phyloP scores from a whole-genome alignment of 768 basidiomycete species.

The Suillus cothurnatus region DNA sequence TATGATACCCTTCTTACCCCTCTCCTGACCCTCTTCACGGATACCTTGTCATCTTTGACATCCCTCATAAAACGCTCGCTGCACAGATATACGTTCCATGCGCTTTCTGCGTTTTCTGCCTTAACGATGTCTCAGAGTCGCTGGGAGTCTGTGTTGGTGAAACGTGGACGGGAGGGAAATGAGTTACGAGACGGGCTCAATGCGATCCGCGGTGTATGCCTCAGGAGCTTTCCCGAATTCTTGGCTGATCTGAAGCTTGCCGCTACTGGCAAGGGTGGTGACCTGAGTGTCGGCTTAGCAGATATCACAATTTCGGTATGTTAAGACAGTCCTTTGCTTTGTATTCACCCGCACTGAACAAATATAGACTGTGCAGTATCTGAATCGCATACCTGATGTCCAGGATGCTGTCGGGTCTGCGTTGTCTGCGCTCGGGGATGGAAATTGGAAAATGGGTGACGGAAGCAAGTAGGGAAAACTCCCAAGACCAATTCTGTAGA shows the following conservation, averaged over 20 bases:
- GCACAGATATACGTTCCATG: constrained; percentile 81
- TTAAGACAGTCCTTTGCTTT: not conserved
- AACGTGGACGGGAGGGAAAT: constrained; percentile 57
- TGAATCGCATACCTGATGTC: constrained; percentile 72
- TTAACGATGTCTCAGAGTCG: constrained; percentile 56
- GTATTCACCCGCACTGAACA: not conserved
- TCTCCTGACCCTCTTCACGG: constrained; percentile 63
- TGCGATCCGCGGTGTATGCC: constrained; percentile 63
- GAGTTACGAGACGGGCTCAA: constrained; percentile 74
- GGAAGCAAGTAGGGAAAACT: constrained; percentile 60
- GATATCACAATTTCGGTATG: constrained; percentile 59
- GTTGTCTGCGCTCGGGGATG: constrained; percentile 74
- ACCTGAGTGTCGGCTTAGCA: constrained; percentile 63
- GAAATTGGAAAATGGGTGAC: constrained; percentile 93
- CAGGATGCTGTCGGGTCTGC: constrained; percentile 66
- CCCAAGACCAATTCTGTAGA: constrained; percentile 43
- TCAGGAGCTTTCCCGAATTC: constrained; percentile 85
- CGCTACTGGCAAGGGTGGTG: constrained; percentile 47
- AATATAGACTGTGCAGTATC: constrained; percentile 64
- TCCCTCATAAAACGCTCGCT: constrained; percentile 73
- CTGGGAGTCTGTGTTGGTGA: constrained; percentile 68
- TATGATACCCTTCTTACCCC: constrained; percentile 66
- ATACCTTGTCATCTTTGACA: constrained; percentile 63
- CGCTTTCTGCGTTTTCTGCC: constrained; percentile 67
- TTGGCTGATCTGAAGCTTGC: constrained; percentile 77